These are phyloP conservation scores for Salix purpurea DNA, from an alignment of 345 rosid genomes.

Conservation along the genomic window DNA sequence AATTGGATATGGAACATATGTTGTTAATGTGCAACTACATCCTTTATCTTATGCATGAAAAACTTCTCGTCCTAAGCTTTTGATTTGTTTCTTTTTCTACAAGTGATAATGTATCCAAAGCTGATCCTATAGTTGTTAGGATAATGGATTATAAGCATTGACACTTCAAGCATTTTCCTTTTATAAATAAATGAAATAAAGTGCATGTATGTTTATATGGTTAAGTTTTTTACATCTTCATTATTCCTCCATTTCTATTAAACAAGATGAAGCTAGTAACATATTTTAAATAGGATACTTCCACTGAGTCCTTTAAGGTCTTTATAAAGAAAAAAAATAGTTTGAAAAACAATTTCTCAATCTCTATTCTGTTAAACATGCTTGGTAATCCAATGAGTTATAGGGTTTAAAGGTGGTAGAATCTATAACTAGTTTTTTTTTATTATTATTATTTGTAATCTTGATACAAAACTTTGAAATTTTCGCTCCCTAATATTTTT, in stretches of 20 bases:
- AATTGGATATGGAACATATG: neutral
- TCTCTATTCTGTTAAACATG: too few species aligned
- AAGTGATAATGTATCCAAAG: slow-evolving; percentile 87
- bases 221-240: neutral
- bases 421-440: neutral
- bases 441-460: neutral
- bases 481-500: neutral
- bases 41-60: neutral
- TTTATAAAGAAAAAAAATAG: too few species aligned
- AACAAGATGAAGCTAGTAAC: neutral
- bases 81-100: slow-evolving; percentile 19
- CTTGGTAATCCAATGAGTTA: neutral
- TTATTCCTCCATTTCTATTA: neutral
- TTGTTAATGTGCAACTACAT: neutral
- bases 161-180: neutral
- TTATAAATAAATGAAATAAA: neutral
- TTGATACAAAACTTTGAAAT: neutral
- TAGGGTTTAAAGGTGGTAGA: neutral
- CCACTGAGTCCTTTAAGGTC: too few species aligned
- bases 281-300: neutral
- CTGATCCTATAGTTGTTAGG: slow-evolving; percentile 89
- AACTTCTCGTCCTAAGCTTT: neutral
- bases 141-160: slow-evolving; percentile 82
- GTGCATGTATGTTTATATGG: neutral
- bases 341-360: too few species aligned